These are phyloP conservation scores for Phaeosphaeria sp. DNA, from an alignment of 2,329 filamentous ascomycete genomes.

Conservation along the genomic window DNA sequence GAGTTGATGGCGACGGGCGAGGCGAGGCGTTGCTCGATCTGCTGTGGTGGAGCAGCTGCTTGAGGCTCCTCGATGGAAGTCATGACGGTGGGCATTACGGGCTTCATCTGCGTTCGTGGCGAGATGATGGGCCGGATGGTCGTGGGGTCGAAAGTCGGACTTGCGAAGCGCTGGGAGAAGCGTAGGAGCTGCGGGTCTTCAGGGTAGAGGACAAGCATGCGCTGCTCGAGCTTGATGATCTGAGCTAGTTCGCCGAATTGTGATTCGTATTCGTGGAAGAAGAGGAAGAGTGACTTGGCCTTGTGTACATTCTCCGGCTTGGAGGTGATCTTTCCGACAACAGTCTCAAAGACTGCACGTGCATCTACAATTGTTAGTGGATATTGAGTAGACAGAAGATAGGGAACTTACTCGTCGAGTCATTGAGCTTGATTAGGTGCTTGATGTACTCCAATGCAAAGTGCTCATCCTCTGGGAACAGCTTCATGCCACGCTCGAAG, in stretches of 20 bases:
- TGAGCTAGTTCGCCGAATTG: constrained; percentile 92
- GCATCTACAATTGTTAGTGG: constrained; percentile 68
- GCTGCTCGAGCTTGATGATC: constrained; percentile 86
- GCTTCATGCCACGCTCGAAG: constrained; percentile 88
- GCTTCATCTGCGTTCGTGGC: constrained; percentile 75
- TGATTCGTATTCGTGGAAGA: constrained; percentile 95
- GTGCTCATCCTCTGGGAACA: constrained; percentile 91
- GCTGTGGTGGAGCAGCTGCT: constrained; percentile 21
- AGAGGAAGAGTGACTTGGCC: constrained; percentile 84
- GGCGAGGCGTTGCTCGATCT: constrained; percentile 30
- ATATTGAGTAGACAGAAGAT: constrained; percentile 6
- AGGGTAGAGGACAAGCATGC: constrained; percentile 93
- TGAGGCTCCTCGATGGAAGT: constrained; percentile 40
- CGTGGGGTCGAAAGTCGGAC: constrained; percentile 77
- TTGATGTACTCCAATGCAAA: constrained; percentile 97
- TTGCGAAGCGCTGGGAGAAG: constrained; percentile 78
- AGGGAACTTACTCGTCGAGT: constrained; percentile 80
- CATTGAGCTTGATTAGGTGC: constrained; percentile 89
- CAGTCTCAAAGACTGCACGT: constrained; percentile 93
- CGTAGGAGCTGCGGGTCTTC: constrained; percentile 78
- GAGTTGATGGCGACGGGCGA: constrained; percentile 40
- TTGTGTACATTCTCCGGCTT: constrained; percentile 77
- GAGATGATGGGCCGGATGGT: constrained; percentile 84
- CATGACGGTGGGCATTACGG: constrained; percentile 42
- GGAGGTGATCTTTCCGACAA: constrained; percentile 79